Evolutionary conservation across 1,284 basidiomycete genomes (phyloP), one percentile per base, ranked within the genome.

Genomic region (Laetiporus sulphureus): DNA sequence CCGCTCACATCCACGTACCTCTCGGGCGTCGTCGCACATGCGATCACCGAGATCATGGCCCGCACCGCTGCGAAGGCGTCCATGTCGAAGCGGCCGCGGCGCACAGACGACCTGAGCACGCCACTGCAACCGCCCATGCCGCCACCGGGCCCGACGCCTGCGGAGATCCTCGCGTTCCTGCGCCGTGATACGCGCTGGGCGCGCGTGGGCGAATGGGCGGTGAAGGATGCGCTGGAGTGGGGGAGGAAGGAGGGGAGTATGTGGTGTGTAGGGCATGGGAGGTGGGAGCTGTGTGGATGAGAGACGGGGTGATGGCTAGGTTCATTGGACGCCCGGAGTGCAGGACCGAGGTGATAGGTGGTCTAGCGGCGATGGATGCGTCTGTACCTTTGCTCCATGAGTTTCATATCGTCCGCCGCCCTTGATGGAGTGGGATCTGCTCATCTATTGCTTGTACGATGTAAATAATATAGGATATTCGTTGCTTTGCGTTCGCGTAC

Each of bases 101-200:
- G 41, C 32, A 22, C 36, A 16, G 30, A 18, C 27, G 31, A 46
- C 40, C 22, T 22, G 18, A 10, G 36, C 23, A 48, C 49, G 34
- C 47, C 48, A 19, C 42, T 47, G 44, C 46, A 47, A 19, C 45
- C 40, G 21, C 38, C 30, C 12, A 47, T 41, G 10, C 44, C 42
- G 19, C 46, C 45, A 25, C 46, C 51, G 8, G 73, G 73, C 5
- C 72, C 69, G 5, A 77, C 73, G 11, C 67, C 69, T 37, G 67
- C 67, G 19, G 73, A 72, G 7, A 66, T 87, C 15, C 52, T 73
- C 19, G 46, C 49, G 4, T 65, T 65, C 51, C 53, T 83, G 47
- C 57, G 60, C 31, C 63, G 57, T 32, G 82, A 87, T 51, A 77
- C 72, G 46, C 65, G 73, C 38, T 87, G 83, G 84, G 67, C 64